Evolutionary conservation across 169 alveolate genomes (phyloP), one percentile per base, ranked within the genome.

Genomic region (Plasmodium malariae): DNA sequence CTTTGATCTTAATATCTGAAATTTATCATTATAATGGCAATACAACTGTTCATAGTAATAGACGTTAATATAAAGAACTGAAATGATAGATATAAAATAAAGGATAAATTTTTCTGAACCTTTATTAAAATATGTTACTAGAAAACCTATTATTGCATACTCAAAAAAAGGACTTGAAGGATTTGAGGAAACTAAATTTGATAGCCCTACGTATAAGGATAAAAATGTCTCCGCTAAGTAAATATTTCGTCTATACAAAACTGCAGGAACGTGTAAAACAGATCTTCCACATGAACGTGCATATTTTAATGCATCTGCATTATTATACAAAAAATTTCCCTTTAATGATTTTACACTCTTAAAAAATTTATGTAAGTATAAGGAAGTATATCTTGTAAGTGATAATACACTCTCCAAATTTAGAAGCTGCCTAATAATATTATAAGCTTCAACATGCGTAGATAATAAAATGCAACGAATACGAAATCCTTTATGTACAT

Each of bases 151-250:
- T 21, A 86, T 70, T 6, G 92, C 74, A 49, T 54, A 70, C 21
- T 86, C 92, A 60, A 86, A 86, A 70, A 86, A 86, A 7, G 92
- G 92, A 70, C 92, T 86, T 40, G 69, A 21, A 24, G 87, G 87
- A 37, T 86, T 68, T n/a, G 92, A 86, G 12, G 87, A 86, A 21
- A 86, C 92, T 70, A 86, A 86, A 43, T 86, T 86, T 4, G 92
- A 86, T 24, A 86, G 17, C 0, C 92, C 92, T 48, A 86, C 55
- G 57, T 69, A 86, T 86, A 86, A 86, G 55, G 92, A 86, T 62
- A 86, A 70, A 60, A 86, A 86, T 70, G 92, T 69, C 51, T 86
- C 92, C 40, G 92, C 30, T 40, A 86, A 2, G 19, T 86, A 86
- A 14, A 70, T 21, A 45, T 70, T 86, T 37, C 92, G 57, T 55